Conservation (phyloP, 2,329 filamentous ascomycete genomes). For the Hypoxylon sp. region DNA sequence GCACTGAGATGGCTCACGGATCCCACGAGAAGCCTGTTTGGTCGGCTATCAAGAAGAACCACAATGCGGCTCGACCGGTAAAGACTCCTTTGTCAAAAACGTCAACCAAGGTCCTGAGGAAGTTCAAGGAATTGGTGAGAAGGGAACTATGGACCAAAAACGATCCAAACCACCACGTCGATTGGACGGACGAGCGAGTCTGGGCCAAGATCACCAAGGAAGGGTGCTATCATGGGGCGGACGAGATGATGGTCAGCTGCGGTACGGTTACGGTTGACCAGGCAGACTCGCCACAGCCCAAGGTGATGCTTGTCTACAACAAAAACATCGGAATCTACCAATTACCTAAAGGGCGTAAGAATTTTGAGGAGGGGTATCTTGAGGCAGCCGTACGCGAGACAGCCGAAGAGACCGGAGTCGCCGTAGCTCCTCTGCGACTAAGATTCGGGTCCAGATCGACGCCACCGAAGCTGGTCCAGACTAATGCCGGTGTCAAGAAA, state of each 20-base stretch:
- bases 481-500: slow-evolving; percentile 26
- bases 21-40: slow-evolving; percentile 34
- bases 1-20: slow-evolving; percentile 41
- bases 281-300: slow-evolving; percentile 41
- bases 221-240: slow-evolving; percentile 55
- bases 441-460: slow-evolving; percentile 59
- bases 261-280: slow-evolving; percentile 60
- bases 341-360: slow-evolving; percentile 62
- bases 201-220: slow-evolving; percentile 48
- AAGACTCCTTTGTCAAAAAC: slow-evolving; percentile 25
- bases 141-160: slow-evolving; percentile 42
- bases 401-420: slow-evolving; percentile 61
- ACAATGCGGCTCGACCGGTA: slow-evolving; percentile 14
- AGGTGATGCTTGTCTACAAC: slow-evolving; percentile 59
- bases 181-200: slow-evolving; percentile 47
- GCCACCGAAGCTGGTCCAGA: slow-evolving; percentile 40
- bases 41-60: slow-evolving; percentile 34
- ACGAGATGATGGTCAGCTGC: slow-evolving; percentile 59
- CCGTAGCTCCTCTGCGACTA: slow-evolving; percentile 54
- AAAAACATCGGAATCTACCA: slow-evolving; percentile 57
- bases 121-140: slow-evolving; percentile 40
- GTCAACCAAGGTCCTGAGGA: slow-evolving; percentile 34
- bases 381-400: slow-evolving; percentile 60
- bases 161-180: slow-evolving; percentile 41
- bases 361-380: slow-evolving; percentile 59